Conservation (phyloP, 768 basidiomycete species). For the Russula sp. region DNA sequence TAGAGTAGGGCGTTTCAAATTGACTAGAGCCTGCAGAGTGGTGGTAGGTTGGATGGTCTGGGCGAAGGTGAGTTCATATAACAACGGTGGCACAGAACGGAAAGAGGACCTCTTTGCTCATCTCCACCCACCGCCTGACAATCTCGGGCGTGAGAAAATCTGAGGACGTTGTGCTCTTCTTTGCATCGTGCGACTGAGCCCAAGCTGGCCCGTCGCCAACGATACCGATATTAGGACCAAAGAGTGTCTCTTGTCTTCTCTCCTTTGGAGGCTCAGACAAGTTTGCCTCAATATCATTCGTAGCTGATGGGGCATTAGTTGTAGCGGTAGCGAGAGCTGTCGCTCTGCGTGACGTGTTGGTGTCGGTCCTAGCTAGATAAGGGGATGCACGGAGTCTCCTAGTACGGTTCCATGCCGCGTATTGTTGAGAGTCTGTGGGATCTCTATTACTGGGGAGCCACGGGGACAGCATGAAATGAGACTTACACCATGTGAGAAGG, state of each 20-base stretch:
- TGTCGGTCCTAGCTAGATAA: constrained; percentile 51
- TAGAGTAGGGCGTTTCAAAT: constrained; percentile 87
- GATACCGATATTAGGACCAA: constrained; percentile 87
- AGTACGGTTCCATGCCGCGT: constrained; percentile 57
- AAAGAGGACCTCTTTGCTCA: constrained; percentile 71
- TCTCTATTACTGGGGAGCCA: constrained; percentile 28
- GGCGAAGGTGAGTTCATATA: background rate
- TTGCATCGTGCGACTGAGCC: constrained; percentile 60
- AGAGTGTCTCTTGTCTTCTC: constrained; percentile 76
- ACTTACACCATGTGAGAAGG: constrained; percentile 43
- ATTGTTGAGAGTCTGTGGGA: constrained; percentile 47
- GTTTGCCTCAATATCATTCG: constrained; percentile 36
- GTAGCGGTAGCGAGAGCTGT: constrained; percentile 47
- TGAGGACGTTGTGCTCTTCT: constrained; percentile 49
- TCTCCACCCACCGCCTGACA: constrained; percentile 80
- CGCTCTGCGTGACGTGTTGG: constrained; percentile 47
- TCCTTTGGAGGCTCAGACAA: constrained; percentile 40
- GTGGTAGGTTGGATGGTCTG: constrained; percentile 83
- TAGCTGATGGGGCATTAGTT: constrained; percentile 22
- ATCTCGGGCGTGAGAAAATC: constrained; percentile 80
- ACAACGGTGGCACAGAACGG: background rate
- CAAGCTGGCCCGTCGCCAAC: constrained; percentile 66
- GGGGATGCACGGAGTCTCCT: constrained; percentile 51
- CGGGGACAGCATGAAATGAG: background rate
- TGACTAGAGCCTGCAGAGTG: constrained; percentile 90